Evolutionary conservation across 1,139 yeast genomes (phyloP).

Genomic region (Geotrichum siamense): DNA sequence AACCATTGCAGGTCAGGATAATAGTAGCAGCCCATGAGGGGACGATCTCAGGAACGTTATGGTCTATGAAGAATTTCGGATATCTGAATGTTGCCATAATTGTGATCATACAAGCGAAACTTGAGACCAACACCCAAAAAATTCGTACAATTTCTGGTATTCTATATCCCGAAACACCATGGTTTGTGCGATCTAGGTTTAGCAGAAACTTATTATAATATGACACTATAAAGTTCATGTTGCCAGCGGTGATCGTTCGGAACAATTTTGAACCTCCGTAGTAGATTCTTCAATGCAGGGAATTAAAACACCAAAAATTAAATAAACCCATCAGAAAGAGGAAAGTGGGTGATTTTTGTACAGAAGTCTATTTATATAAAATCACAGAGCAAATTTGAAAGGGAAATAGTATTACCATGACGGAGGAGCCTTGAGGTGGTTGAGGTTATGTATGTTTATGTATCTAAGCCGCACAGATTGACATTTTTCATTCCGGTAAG

Average conservation of each 20-base stretch:
- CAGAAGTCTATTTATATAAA: too few species aligned
- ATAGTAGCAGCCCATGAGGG: conserved; percentile 63
- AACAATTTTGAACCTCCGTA: background rate
- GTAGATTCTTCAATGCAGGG: background rate
- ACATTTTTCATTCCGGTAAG: too few species aligned
- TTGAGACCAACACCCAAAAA: conserved; percentile 27
- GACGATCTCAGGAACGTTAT: conserved; percentile 47
- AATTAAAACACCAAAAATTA: background rate
- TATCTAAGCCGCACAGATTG: too few species aligned
- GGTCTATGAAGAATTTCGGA: conserved; percentile 39
- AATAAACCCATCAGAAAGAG: background rate
- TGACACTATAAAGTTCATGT: background rate
- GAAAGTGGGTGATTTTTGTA: conserved; percentile 2
- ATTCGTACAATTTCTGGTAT: conserved; percentile 18
- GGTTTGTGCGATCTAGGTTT: background rate
- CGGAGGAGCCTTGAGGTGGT: too few species aligned
- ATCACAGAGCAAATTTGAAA: too few species aligned
- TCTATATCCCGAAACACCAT: background rate
- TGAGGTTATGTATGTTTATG: too few species aligned
- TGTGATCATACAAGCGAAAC: conserved; percentile 48
- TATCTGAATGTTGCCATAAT: conserved; percentile 48
- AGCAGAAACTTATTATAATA: conserved; percentile 7
- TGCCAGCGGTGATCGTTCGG: background rate
- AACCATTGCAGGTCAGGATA: conserved; percentile 52
- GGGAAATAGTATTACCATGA: too few species aligned